Conservation (phyloP, 768 basidiomycete genomes). For the Leccinum barrowsii region DNA sequence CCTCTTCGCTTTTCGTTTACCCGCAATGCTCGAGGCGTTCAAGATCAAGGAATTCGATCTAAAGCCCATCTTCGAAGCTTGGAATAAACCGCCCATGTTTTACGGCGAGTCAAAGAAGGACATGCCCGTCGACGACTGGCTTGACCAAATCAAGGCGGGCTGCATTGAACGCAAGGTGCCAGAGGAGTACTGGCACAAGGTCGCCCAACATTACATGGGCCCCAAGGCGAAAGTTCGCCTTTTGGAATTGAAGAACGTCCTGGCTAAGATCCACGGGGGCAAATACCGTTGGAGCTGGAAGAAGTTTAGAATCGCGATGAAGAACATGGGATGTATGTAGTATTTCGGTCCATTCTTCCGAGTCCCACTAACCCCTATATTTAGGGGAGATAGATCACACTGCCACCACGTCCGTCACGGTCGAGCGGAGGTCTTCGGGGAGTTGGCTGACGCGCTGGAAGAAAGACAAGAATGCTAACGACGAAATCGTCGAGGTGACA, state of each 20-base stretch:
- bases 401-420: conserved; percentile 59
- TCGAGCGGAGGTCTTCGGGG: conserved; percentile 47
- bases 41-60: conserved; percentile 77
- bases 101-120: conserved; percentile 69
- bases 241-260: conserved; percentile 67
- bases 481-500: conserved; percentile 33
- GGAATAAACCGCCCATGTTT: conserved; percentile 66
- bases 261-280: conserved; percentile 70
- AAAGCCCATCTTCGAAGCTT: conserved; percentile 59
- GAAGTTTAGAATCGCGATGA: conserved; percentile 74
- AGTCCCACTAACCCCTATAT: neutral
- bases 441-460: conserved; percentile 51
- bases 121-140: conserved; percentile 66
- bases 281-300: conserved; percentile 84
- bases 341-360: neutral
- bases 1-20: neutral
- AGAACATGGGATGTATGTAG: conserved; percentile 76
- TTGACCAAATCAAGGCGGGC: conserved; percentile 67
- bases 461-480: conserved; percentile 33
- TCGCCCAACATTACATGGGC: conserved; percentile 73
- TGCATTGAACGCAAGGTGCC: conserved; percentile 69
- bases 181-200: conserved; percentile 80
- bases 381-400: conserved; percentile 66
- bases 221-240: conserved; percentile 63
- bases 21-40: conserved; percentile 66